Percentiles rank a stretch among this genome's conserved stretches.
Evolutionary conservation across 768 basidiomycete genomes (phyloP).

Genomic region (Daedaleopsis sinensis): DNA sequence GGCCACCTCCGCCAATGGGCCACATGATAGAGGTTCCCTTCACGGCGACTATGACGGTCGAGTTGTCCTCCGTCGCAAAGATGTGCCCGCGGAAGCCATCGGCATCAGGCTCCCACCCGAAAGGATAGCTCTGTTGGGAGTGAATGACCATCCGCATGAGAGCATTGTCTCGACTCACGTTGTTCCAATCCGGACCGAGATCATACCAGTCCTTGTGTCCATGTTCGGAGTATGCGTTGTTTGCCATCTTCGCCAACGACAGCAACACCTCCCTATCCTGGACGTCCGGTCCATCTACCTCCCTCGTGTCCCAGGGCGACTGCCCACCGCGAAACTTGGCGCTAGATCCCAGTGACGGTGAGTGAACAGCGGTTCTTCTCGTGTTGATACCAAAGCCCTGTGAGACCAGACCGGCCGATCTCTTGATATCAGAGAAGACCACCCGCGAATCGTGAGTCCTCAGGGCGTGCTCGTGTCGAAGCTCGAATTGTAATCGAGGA

Average conservation of each 20-base stretch:
- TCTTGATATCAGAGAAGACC: slow-evolving; percentile 57
- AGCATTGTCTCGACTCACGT: slow-evolving; percentile 13
- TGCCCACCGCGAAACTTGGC: slow-evolving; percentile 42
- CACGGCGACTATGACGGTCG: slow-evolving; percentile 84
- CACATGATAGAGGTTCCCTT: slow-evolving; percentile 88
- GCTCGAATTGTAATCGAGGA: slow-evolving; percentile 51
- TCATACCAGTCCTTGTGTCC: slow-evolving; percentile 70
- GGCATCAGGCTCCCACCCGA: slow-evolving; percentile 90
- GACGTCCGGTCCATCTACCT: slow-evolving; percentile 73
- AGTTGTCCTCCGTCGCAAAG: slow-evolving; percentile 82
- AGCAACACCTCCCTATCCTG: slow-evolving; percentile 71
- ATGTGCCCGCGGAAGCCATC: slow-evolving; percentile 93
- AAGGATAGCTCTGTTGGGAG: slow-evolving; percentile 57
- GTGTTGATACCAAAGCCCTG: slow-evolving; percentile 47
- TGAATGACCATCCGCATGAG: background rate
- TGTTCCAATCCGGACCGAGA: slow-evolving; percentile 62
- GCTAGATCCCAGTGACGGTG: slow-evolving; percentile 45
- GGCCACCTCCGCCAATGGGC: slow-evolving; percentile 74
- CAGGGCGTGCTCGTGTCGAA: slow-evolving; percentile 67
- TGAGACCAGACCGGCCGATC: slow-evolving; percentile 27
- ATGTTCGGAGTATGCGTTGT: slow-evolving; percentile 72
- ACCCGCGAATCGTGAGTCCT: slow-evolving; percentile 51
- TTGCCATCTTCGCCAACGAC: slow-evolving; percentile 86
- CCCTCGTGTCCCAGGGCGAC: slow-evolving; percentile 63
- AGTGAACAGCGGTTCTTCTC: slow-evolving; percentile 41